Conservation (phyloP, 2,329 filamentous ascomycete species). For the Xylaria sp. region DNA sequence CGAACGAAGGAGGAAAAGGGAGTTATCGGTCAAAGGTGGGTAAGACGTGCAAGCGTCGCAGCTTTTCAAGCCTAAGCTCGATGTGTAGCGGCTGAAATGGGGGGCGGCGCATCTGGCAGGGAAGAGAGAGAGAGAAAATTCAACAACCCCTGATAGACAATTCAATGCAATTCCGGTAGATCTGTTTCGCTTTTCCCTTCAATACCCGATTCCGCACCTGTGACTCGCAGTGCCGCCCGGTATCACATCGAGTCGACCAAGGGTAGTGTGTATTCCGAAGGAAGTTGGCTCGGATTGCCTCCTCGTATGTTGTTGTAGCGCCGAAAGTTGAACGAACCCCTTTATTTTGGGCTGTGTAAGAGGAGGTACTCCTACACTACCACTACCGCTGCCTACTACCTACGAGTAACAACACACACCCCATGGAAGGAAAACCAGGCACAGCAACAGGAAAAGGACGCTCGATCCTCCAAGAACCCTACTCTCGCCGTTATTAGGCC, state of each 20-base stretch:
- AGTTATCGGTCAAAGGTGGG: not conserved
- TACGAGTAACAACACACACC: too few relatives aligned
- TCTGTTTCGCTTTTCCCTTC: too few relatives aligned
- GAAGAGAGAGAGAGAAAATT: too few relatives aligned
- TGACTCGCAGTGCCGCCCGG: too few relatives aligned
- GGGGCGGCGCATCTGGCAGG: too few relatives aligned
- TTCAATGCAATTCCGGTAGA: not conserved
- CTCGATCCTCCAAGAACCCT: not conserved
- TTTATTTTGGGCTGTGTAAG: not conserved
- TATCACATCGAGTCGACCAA: too few relatives aligned
- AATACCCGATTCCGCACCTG: too few relatives aligned
- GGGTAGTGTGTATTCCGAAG: not conserved
- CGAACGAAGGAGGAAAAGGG: not conserved
- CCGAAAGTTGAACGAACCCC: not conserved
- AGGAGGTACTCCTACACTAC: too few relatives aligned
- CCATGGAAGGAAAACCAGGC: not conserved
- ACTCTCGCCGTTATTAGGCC: not conserved
- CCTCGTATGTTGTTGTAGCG: too few relatives aligned
- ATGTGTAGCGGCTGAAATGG: not conserved
- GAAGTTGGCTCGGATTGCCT: not conserved
- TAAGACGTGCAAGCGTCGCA: not conserved
- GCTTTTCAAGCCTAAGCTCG: not conserved
- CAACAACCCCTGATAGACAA: not conserved
- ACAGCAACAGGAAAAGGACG: not conserved
- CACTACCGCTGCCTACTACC: too few relatives aligned